Base-by-base conservation (phyloP, 2,329 filamentous ascomycete genomes). In the Thielaviopsis ethacetica region DNA sequence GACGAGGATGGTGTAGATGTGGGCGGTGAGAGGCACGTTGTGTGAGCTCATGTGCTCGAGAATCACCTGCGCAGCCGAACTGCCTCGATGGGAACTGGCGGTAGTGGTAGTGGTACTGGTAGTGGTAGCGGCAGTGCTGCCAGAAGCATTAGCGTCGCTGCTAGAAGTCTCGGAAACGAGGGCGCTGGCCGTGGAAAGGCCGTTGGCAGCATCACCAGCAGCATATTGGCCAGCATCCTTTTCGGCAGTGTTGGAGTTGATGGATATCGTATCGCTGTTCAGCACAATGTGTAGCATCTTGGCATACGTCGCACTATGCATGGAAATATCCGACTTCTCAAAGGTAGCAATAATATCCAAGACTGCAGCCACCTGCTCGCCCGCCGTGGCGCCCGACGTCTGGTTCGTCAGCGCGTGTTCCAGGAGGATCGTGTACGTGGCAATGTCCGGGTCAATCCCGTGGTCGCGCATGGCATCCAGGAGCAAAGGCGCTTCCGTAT, bases 1-100 rank as follows among this genome's bases (percentile, higher is more conserved):
- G 53, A 86, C 73, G 21, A 93, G 77, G 65, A 84, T 86, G 24
- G 86, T 91, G 72, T 86, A 86, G 65, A 89, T 86, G 64, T 88
- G 78, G 1, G 80, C 70, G 3, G 79, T 79, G 1, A 81, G 75
- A 54, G 75, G 67, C 51, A 84, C 65, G 21, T 77, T 76, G 24
- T 74, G 71, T 5, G 66, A 64, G 56, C 72, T 71, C 76, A 93
- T 85, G 67, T 85, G 79, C 1, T 73, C 69, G 51, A 89, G 74
- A 7, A 63, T 55, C 6, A 30, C 57, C 27, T 61, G 52, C 22
- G 91, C 75, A 1, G 75, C 75, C 52, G 77, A n/a, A n/a, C 10
- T 44, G 13, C 38, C 38, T 4, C 38, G 38, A 10, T 44, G 38
- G 38, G 15, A 12, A 15, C 34, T 38, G 34, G 34, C 9, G 34